phyloP scores from a whole-genome alignment of 1,284 basidiomycete species.

The Cystobasidium sp. region DNA sequence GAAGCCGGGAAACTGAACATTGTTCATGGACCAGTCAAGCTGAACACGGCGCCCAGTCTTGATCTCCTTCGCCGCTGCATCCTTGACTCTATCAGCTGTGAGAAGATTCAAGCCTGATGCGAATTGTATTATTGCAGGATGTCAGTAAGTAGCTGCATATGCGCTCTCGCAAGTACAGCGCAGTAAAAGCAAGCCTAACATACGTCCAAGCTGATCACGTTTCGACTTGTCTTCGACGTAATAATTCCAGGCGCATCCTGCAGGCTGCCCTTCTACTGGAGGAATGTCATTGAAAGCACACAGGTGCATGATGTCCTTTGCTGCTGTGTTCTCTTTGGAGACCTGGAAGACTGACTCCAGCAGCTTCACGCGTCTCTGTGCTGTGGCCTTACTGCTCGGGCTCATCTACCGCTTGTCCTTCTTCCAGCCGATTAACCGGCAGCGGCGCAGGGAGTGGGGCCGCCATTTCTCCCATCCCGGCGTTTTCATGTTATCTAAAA shows the following conservation, averaged over 20 bases:
- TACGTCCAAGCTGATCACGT: conserved; percentile 39
- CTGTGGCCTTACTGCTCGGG: too few species aligned
- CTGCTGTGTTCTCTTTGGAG: neutral
- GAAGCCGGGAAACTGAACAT: conserved; percentile 44
- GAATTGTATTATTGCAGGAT: neutral
- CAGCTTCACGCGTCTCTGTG: neutral
- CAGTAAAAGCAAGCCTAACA: neutral
- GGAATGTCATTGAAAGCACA: conserved; percentile 40
- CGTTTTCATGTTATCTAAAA: too few species aligned
- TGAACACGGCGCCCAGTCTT: conserved; percentile 37
- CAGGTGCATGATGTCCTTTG: conserved; percentile 8
- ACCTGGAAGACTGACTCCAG: neutral
- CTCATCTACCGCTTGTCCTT: too few species aligned
- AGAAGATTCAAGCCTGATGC: conserved; percentile 38
- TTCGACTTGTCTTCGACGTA: conserved; percentile 25
- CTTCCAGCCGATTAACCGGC: too few species aligned
- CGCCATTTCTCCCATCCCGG: too few species aligned
- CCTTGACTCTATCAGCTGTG: conserved; percentile 33
- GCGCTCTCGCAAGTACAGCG: neutral
- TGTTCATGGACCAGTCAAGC: conserved; percentile 44
- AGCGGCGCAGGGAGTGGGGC: too few species aligned
- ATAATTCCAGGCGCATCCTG: conserved; percentile 42
- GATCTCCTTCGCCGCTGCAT: conserved; percentile 40
- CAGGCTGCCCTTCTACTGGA: conserved; percentile 34
- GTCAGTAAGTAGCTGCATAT: neutral